These are phyloP conservation scores for Kickxella alabastrina DNA, from an alignment of 192 early-diverging fungal genomes.

Conservation along the genomic window DNA sequence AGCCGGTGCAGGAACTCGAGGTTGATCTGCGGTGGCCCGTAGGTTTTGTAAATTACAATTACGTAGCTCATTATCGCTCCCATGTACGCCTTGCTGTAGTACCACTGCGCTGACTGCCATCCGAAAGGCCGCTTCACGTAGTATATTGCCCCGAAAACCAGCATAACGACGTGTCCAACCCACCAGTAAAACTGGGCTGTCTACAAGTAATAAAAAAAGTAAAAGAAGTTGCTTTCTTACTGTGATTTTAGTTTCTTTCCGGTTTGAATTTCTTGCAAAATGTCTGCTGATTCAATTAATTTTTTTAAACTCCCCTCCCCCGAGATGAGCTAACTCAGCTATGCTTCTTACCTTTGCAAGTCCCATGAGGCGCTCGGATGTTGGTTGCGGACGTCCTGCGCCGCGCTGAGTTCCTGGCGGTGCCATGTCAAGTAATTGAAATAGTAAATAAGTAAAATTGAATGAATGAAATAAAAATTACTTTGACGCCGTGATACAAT, in stretches of 20 bases:
- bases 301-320: not conserved
- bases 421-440: slow-evolving; percentile 1
- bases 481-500: too few relatives aligned
- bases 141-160: slow-evolving; percentile 27
- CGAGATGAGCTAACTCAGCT: not conserved
- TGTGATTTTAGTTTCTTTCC: too few relatives aligned
- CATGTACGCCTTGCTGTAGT: slow-evolving; percentile 40
- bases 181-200: slow-evolving; percentile 53
- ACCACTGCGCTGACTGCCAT: slow-evolving; percentile 32
- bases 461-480: not conserved
- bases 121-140: slow-evolving; percentile 39
- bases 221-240: not conserved
- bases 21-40: slow-evolving; percentile 46
- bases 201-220: slow-evolving; percentile 7
- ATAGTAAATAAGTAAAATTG: not conserved
- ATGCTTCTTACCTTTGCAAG: slow-evolving; percentile 8
- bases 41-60: slow-evolving; percentile 49
- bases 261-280: not conserved
- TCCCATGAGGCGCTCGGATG: slow-evolving; percentile 3
- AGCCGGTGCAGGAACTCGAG: slow-evolving; percentile 36
- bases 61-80: slow-evolving; percentile 38
- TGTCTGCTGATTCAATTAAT: not conserved
- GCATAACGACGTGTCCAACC: slow-evolving; percentile 38
- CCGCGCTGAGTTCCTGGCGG: slow-evolving; percentile 9
- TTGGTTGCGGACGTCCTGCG: slow-evolving; percentile 2